phyloP scores from a whole-genome alignment of 805 yeast genomes.

The Ogataea zsoltii region DNA sequence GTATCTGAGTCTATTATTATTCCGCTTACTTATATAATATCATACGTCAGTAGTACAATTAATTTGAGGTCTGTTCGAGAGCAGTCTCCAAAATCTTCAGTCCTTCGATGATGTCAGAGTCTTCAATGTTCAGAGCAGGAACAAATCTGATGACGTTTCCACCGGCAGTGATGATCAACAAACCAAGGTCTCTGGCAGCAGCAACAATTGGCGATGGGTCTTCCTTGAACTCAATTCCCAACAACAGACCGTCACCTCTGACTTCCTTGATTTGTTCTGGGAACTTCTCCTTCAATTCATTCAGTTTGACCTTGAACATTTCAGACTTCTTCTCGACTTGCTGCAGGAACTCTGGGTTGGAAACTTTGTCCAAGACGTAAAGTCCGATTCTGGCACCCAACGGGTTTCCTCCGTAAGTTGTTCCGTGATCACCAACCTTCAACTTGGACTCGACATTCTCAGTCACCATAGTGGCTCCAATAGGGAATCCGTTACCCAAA shows the following conservation, averaged over 20 bases:
- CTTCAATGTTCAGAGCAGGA: conserved; percentile 85
- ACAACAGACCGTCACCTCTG: conserved; percentile 85
- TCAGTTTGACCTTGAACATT: conserved; percentile 51
- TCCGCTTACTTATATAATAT: no score
- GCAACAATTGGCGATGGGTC: conserved; percentile 66
- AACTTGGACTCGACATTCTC: conserved; percentile 72
- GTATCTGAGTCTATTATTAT: no score
- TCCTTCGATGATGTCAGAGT: conserved; percentile 69
- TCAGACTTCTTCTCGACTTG: conserved; percentile 63
- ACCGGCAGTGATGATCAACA: conserved; percentile 89
- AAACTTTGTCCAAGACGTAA: conserved; percentile 70
- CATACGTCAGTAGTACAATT: not conserved
- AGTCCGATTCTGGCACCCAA: conserved; percentile 80
- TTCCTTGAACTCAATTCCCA: conserved; percentile 76
- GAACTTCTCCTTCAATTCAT: conserved; percentile 50
- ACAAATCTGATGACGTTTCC: conserved; percentile 86
- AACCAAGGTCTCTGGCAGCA: conserved; percentile 74
- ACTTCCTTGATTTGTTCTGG: conserved; percentile 65
- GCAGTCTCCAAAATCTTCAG: conserved; percentile 65
- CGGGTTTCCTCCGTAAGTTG: conserved; percentile 98
- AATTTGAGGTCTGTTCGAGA: conserved; percentile 32
- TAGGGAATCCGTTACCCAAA: conserved; percentile 93
- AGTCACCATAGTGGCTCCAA: conserved; percentile 89
- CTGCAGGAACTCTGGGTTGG: conserved; percentile 58
- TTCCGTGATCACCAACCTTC: conserved; percentile 94